Evolutionary conservation across 441 rosid species (phyloP), one percentile per base, ranked within the genome.

Genomic region (Croton setiger): DNA sequence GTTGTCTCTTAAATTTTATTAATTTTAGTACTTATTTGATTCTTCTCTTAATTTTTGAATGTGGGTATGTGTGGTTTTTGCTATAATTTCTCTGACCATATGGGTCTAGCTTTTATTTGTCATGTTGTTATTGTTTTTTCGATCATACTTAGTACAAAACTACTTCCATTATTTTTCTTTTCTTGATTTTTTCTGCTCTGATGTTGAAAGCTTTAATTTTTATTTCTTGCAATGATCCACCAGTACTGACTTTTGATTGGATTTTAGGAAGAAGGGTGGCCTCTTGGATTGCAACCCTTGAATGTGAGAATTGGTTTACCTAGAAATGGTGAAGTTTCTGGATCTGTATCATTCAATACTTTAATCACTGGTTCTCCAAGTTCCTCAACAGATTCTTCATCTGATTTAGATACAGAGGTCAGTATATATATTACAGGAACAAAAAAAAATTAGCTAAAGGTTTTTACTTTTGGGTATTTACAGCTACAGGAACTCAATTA

Each of bases 351-450:
- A 48, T 82, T 80, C 73, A 83, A 81, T 70, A 81, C 88, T 52
- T 74, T 77, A 36, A 74, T 80, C 66, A 79, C 86, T 27, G 83
- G 69, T 62, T 86, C 87, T 33, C 84, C 86, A 21, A 64, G 73
- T 77, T 80, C 83, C 36, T 80, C 82, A 23, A 69, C 85, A 4
- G 85, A 72, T 80, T 83, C 84, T 61, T 84, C 86, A 0, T 83
- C 87, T 11, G 86, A 83, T 79, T 77, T 85, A 60, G 85, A 85
- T 80, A 80, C 87, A 3, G 81, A 82, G 92, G 89, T 85, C 75
- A 72, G 80, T 73, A 27, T n/a, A 48, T 51, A 43, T 59, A 3
- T 47, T n/a, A n/a, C 52, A 15, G n/a, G 20, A 7, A 6, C 43
- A 39, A 4, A 39, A 4, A 39, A 39, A 37, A 65, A 33, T 60